A percentile compares a stretch with the other conserved stretches of the same genome.
Conservation (phyloP, 148 eudicot genomes). For the Beta vulgaris region DNA sequence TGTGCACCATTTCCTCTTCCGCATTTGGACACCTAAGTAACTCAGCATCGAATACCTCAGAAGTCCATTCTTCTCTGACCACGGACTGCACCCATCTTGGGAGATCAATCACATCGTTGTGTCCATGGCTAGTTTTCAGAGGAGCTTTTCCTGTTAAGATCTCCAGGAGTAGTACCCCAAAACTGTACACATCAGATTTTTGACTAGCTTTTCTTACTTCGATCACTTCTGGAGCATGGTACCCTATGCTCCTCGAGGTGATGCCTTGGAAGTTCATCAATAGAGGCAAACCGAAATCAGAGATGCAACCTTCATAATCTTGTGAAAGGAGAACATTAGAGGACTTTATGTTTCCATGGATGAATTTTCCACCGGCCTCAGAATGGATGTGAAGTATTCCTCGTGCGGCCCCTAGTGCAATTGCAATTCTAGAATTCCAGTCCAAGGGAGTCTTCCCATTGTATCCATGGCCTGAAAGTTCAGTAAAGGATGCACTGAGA, state of each 20-base stretch:
- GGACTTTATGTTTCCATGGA: conserved; percentile 87
- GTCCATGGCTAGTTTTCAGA: conserved; percentile 49
- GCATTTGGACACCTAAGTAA: conserved; percentile 45
- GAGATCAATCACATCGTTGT: conserved; percentile 61
- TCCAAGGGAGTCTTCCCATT: conserved; percentile 58
- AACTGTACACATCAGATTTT: conserved; percentile 93
- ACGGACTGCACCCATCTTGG: conserved; percentile 96
- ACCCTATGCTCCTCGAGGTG: conserved; percentile 58
- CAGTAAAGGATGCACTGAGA: neutral
- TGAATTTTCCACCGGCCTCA: conserved; percentile 57
- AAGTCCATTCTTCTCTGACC: conserved; percentile 93
- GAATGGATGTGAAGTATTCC: conserved; percentile 79
- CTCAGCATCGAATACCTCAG: conserved; percentile 86
- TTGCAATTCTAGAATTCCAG: conserved; percentile 69
- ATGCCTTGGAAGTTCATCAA: conserved; percentile 43
- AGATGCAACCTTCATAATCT: conserved; percentile 50
- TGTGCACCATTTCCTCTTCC: conserved; percentile 93
- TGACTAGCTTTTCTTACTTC: conserved; percentile 62
- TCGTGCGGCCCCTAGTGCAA: conserved; percentile 67
- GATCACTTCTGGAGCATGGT: conserved; percentile 75
- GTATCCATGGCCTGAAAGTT: conserved; percentile 54
- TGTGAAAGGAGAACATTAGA: conserved; percentile 74
- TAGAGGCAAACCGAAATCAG: conserved; percentile 67
- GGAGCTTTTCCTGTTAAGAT: conserved; percentile 80
- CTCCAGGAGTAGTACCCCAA: conserved; percentile 79